Evolutionary conservation across 495 filamentous ascomycete genomes (phyloP), one percentile per base, ranked within the genome.

Genomic region (Opeltia flavorubescens): DNA sequence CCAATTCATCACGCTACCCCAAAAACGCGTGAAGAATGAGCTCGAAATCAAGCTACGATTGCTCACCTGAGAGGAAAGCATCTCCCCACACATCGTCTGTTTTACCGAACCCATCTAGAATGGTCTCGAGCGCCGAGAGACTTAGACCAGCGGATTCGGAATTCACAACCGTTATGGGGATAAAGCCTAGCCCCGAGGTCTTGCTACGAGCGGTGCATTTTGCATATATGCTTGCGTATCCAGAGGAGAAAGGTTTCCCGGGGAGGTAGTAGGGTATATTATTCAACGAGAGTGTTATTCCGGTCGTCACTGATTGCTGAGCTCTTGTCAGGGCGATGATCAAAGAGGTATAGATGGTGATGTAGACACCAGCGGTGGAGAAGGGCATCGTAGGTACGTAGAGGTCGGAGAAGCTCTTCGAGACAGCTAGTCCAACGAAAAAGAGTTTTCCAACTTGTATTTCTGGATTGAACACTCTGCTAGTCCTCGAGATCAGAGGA

Each of bases 41-140:
- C n/a, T n/a, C 11, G 4, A 36, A 17, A 1, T 6, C 9, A 3
- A 3, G 5, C 1, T 2, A 17, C 20, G 34, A 3, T 2, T 49
- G 59, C 21, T 56, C 45, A 48, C 58, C 57, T 17, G 56, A 49
- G 4, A 66, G 43, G 26, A 72, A 70, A 1, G 46, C 60, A 2
- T 48, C 12, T 27, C 63, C 57, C 24, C 63, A 72, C 3, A 72
- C 68, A 57, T 72, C 68, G 47, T 72, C 68, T 3, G 45, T 48
- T 4, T 11, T 1, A 0, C 53, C 50, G 50, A 61, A 70, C 11
- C 54, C 56, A 1, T 52, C 24, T 5, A 69, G 36, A 6, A 61
- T 52, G 1, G 38, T 40, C 2, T 57, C 38, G 6, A 70, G 25
- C 11, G 56, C 44, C 0, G 43, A 25, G 11, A 46, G 24, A 1